Base-by-base conservation (phyloP, 2,329 filamentous ascomycete species). In the Talaromyces sp. region DNA sequence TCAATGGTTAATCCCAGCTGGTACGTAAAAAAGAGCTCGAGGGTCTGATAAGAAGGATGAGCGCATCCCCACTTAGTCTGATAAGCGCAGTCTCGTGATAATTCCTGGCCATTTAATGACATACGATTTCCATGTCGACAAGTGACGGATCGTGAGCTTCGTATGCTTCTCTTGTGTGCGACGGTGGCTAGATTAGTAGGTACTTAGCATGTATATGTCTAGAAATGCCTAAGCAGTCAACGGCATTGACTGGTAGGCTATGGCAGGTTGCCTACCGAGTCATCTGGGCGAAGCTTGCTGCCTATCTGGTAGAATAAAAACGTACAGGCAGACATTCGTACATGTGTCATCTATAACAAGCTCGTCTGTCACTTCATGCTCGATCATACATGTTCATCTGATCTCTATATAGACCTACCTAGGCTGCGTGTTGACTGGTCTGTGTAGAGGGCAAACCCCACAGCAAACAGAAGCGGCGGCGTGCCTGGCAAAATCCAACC, bases 401-500 rank as follows among this genome's bases (percentile, higher is more conserved):
- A 5, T 40, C 37, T 5, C 2, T 16, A n/a, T n/a, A n/a, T n/a
- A n/a, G n/a, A n/a, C n/a, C n/a, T n/a, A n/a, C n/a, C n/a, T n/a
- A n/a, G n/a, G n/a, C n/a, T n/a, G n/a, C n/a, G 39, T 42, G 39
- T 42, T 42, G 39, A 40, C 39, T 42, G n/a, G n/a, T n/a, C n/a
- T n/a, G 40, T 21, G 40, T 5, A 31, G 23, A 59, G 57, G 57
- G 57, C 57, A 59, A 50, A 57, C 57, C 57, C 57, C 57, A 59
- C 57, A 59, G 42, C 12, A 46, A 40, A 28, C 39, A 28, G 11
- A 28, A 14, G 18, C 40, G 31, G n/a, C 28, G 28, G 56, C 37
- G 37, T 57, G 21, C 54, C 54, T 57, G 54, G 54, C 54, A 57
- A 57, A 57, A 57, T 57, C 54, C 54, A 42, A 57, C 54, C 54